Conservation (phyloP, 306 rosid genomes). For the Acacia acuminata region DNA sequence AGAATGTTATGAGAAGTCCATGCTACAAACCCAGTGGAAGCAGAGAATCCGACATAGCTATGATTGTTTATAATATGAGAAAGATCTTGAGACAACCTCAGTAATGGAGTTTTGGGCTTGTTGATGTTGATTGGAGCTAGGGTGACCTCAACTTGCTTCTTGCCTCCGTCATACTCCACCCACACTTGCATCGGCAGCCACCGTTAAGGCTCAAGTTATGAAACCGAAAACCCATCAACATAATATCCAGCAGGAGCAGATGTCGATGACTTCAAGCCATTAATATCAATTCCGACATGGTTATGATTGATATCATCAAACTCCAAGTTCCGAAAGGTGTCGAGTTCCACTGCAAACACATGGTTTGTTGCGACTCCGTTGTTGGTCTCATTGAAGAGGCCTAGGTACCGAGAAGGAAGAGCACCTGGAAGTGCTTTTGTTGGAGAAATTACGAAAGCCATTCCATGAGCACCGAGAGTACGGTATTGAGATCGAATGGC, state of each 20-base stretch:
- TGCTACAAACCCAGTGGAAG: neutral
- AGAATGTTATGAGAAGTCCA: neutral
- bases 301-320: slow-evolving; percentile 56
- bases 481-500: neutral
- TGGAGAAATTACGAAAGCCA: slow-evolving; percentile 46
- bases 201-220: slow-evolving; percentile 45
- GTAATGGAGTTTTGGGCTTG: neutral
- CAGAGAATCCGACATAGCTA: neutral
- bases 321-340: slow-evolving; percentile 40
- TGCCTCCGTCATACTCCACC: slow-evolving; percentile 60
- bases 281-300: slow-evolving; percentile 39
- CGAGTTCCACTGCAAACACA: slow-evolving; percentile 62
- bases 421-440: slow-evolving; percentile 41
- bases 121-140: neutral
- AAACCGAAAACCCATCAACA: neutral
- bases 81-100: neutral
- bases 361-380: slow-evolving; percentile 43
- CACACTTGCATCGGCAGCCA: slow-evolving; percentile 58
- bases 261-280: neutral
- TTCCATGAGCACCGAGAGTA: neutral
- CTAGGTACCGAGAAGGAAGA: slow-evolving; percentile 44
- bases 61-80: too few species aligned
- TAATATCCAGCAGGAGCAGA: slow-evolving; percentile 48
- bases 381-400: slow-evolving; percentile 48
- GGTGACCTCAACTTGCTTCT: slow-evolving; percentile 29